Evolutionary conservation across 257 asterid species (phyloP), one percentile per base, ranked within the genome.

Genomic region (Haberlea rhodopensis): DNA sequence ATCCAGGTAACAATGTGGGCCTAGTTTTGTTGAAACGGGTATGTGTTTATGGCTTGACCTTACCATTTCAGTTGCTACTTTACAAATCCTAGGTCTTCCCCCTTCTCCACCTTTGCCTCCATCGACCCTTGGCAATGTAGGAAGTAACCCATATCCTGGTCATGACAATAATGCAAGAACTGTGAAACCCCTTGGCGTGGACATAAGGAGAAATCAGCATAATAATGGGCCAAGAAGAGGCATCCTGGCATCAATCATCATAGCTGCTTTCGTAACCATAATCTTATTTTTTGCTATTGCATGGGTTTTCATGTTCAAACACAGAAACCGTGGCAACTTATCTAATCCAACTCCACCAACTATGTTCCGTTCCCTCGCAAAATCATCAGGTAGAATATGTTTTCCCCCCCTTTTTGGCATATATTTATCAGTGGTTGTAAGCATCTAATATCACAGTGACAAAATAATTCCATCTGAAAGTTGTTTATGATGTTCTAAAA

Each of bases 71-170:
- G 63, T 29, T 58, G 68, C 61, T 49, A 48, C 61, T 13, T 60
- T 70, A 46, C 29, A 21, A 64, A 69, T 66, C 62, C 55, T 72
- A 91, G 98, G 98, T 73, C 95, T 92, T 31, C 98, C 98, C 13
- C 84, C 87, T 5, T 81, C 98, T 71, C 97, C 97, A 15, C 97
- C 97, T 73, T 81, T 86, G 70, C 90, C 96, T 70, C 75, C 86
- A 49, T 83, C 90, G 19, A 69, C 85, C 72, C 59, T 75, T 69
- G 80, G 85, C 68, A 77, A 78, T 76, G 70, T 81, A 56, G 61
- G 83, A 40, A 80, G 85, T 54, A 83, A 80, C 45, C n/a, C 96
- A 2, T 89, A 89, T 70, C 81, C 95, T 46, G 87, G 87, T 40
- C 76, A 15, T 25, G 85, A 66, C 53, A 82, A 82, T 67, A 84